phyloP scores from a whole-genome alignment of 2,329 filamentous ascomycete genomes.

The Arthrinium phaeospermum region DNA sequence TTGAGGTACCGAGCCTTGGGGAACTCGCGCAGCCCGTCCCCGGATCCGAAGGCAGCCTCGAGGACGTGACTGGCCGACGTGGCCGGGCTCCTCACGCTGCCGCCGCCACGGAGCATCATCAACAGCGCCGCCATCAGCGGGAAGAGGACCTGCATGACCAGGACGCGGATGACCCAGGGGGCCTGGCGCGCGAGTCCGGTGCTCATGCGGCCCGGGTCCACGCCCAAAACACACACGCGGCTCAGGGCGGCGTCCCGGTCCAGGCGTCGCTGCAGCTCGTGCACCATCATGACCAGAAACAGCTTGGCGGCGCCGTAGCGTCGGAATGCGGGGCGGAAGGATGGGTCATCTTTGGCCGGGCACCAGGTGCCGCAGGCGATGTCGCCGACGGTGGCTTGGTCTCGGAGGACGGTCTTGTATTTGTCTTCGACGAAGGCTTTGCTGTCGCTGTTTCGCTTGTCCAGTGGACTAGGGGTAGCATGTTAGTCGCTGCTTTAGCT shows the following conservation, averaged over 20 bases:
- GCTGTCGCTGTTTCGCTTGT: background rate
- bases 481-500: background rate
- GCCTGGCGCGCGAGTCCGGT: background rate
- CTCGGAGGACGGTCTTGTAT: background rate
- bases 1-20: constrained; percentile 13
- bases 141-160: background rate
- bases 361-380: background rate
- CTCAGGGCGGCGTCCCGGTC: background rate
- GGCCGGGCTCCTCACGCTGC: too few relatives aligned
- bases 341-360: too few relatives aligned
- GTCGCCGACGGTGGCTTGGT: background rate
- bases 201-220: background rate
- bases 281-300: background rate
- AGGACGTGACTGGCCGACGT: too few relatives aligned
- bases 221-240: background rate
- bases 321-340: background rate
- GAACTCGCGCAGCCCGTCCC: background rate
- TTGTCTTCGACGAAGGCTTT: background rate
- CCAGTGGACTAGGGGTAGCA: background rate
- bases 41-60: too few relatives aligned
- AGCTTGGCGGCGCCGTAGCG: background rate
- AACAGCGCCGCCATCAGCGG: background rate
- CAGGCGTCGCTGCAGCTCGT: background rate
- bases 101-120: too few relatives aligned
- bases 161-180: background rate